Base-by-base conservation (phyloP, 208 protist genomes). In the Acanthamoeba culbertsoni region DNA sequence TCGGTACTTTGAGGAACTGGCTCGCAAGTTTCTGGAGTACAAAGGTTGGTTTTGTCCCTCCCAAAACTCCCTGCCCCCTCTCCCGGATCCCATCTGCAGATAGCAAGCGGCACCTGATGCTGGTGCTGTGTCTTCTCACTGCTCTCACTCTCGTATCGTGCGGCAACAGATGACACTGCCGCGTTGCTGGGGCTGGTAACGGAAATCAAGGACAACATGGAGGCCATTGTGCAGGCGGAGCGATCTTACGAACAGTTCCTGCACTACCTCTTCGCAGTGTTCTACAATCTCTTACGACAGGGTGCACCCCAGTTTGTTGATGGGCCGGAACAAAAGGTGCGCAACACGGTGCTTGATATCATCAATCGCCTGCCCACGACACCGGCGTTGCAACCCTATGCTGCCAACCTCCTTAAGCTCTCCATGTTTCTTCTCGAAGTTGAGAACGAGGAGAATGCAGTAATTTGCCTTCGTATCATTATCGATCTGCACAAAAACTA, bases 371-470 rank as follows among this genome's bases (percentile, higher is more conserved):
- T 98, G 62, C 97, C 97, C 20, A 97, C 94, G 48, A 98, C 95
- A 71, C 96, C 97, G 48, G 57, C 71, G 16, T 92, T 98, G 8
- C 65, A 88, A 43, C 68, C 79, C 46, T 94, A 96, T 65, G 95
- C 95, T 33, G 86, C 57, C 31, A 94, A 92, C 37, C 48, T 82
- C 45, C 88, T 95, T 53, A 82, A 92, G 90, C 95, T 92, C 63
- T 92, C 65, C 26, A 92, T 92, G 57, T 92, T 77, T 35, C 48
- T 92, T 12, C 45, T 92, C 33, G 90, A 96, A 59, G 94, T 79
- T 6, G 97, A 98, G 73, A 98, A 98, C 63, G 97, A 98, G 93
- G 97, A 97, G 31, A 98, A 98, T 75, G 97, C 96, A 1, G 62
- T 97, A 26, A 95, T 98, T 40, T 97, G 97, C 94, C 92, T 98